phyloP scores from a whole-genome alignment of 352 stramenopile species.

The Pythium oligandrum region DNA sequence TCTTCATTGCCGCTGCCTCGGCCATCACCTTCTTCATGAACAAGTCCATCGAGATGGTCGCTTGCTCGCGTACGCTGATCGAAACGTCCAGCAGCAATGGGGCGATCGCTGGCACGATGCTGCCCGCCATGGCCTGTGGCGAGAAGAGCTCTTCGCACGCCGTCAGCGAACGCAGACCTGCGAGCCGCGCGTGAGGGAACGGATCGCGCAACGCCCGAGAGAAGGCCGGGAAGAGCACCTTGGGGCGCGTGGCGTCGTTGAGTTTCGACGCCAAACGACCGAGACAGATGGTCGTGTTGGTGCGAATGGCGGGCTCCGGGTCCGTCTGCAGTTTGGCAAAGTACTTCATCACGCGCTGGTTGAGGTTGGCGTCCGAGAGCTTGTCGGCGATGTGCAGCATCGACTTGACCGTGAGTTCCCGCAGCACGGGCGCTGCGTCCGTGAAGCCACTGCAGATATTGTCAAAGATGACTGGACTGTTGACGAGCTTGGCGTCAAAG shows the following conservation, averaged over 20 bases:
- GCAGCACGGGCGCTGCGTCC: conserved; percentile 80
- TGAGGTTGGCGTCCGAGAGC: conserved; percentile 87
- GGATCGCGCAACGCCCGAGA: conserved; percentile 76
- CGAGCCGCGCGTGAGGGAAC: conserved; percentile 86
- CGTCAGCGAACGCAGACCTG: conserved; percentile 74
- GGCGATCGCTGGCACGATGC: conserved; percentile 69
- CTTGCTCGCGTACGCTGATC: conserved; percentile 72
- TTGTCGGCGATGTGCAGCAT: conserved; percentile 91
- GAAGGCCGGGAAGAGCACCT: conserved; percentile 88
- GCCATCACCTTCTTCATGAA: conserved; percentile 83
- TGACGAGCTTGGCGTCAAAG: conserved; percentile 89
- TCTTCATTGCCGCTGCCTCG: conserved; percentile 76
- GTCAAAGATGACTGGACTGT: conserved; percentile 87
- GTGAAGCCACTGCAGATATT: conserved; percentile 90
- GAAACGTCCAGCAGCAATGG: conserved; percentile 80
- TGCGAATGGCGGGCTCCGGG: conserved; percentile 88
- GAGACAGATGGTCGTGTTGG: conserved; percentile 92
- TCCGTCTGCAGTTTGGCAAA: conserved; percentile 90
- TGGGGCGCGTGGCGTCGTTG: conserved; percentile 80
- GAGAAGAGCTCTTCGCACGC: conserved; percentile 83
- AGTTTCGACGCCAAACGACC: conserved; percentile 86
- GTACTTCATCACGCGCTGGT: conserved; percentile 91
- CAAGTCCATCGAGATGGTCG: conserved; percentile 60
- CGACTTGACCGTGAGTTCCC: conserved; percentile 90
- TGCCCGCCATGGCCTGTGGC: conserved; percentile 58